Percentiles rank a stretch among this genome's conserved stretches.
Conservation (phyloP, 2,329 filamentous ascomycete genomes). For the Aspergillus tamarii region DNA sequence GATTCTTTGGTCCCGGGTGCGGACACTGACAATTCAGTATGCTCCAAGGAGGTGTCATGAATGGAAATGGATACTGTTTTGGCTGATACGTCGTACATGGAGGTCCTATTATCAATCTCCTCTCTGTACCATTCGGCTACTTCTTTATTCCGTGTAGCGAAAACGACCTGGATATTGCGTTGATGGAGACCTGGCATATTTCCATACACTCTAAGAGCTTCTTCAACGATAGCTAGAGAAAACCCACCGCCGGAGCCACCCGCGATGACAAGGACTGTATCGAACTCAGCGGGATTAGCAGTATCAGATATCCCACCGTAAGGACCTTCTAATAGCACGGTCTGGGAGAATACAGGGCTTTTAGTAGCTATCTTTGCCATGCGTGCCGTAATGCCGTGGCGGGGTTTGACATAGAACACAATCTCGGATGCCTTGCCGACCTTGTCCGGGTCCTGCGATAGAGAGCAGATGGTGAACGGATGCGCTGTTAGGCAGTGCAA, state of each 20-base stretch:
- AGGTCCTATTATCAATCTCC: constrained; percentile 9
- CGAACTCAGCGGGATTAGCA: constrained; percentile 40
- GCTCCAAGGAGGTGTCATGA: constrained; percentile 17
- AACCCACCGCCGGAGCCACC: constrained; percentile 62
- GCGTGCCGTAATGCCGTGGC: constrained; percentile 54
- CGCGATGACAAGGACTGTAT: constrained; percentile 53
- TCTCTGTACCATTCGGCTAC: constrained; percentile 18
- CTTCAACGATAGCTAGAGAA: constrained; percentile 54
- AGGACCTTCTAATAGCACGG: constrained; percentile 61
- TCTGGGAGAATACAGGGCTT: constrained; percentile 41
- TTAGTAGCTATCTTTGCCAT: constrained; percentile 46
- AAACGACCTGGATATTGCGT: constrained; percentile 17
- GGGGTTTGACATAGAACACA: constrained; percentile 57
- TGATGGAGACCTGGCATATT: neutral
- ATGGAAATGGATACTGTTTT: constrained; percentile 19
- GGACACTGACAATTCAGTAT: neutral
- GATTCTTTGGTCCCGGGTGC: neutral
- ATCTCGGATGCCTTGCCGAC: constrained; percentile 41
- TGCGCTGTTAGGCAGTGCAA: constrained; percentile 52
- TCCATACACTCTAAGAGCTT: constrained; percentile 26
- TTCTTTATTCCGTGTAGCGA: constrained; percentile 9
- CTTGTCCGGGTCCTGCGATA: constrained; percentile 35
- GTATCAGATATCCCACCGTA: constrained; percentile 56
- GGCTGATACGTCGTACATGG: constrained; percentile 6
- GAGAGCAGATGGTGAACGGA: constrained; percentile 60